A percentile compares a stretch with the other conserved stretches of the same genome.
Conservation (phyloP, 2,329 filamentous ascomycete genomes). For the Hirsutella minnesotensis region DNA sequence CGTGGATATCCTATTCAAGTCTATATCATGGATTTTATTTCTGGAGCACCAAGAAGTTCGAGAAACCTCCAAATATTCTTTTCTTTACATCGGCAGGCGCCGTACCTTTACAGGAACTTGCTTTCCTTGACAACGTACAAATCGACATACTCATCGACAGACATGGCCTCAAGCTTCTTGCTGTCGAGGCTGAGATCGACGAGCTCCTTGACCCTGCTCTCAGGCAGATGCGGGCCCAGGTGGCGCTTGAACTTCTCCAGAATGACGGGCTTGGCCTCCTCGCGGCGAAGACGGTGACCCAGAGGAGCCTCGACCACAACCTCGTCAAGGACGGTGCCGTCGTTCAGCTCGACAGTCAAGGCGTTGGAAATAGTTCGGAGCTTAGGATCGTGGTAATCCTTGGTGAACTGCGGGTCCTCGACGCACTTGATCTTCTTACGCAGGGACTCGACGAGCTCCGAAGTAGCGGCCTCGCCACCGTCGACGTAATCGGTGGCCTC, state of each 20-base stretch:
- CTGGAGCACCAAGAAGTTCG: too few species aligned
- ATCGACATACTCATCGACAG: constrained; percentile 90
- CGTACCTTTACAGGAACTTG: constrained; percentile 41
- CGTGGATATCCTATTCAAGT: too few species aligned
- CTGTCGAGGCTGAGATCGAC: constrained; percentile 67
- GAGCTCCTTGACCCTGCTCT: constrained; percentile 69
- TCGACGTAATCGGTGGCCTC: constrained; percentile 91
- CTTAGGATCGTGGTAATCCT: constrained; percentile 87
- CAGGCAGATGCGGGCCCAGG: constrained; percentile 68
- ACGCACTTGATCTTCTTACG: constrained; percentile 91
- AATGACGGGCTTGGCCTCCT: constrained; percentile 97
- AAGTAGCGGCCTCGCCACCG: constrained; percentile 82
- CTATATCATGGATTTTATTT: too few species aligned
- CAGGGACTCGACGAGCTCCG: constrained; percentile 78
- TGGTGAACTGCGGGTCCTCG: constrained; percentile 88
- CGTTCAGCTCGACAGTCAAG: constrained; percentile 85
- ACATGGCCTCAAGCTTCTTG: constrained; percentile 64
- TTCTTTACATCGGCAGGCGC: too few species aligned
- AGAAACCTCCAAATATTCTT: too few species aligned
- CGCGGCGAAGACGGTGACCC: constrained; percentile 78
- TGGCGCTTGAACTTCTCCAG: constrained; percentile 92
- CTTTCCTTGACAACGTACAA: constrained; percentile 56
- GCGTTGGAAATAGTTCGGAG: constrained; percentile 97
- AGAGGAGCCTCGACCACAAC: constrained; percentile 88
- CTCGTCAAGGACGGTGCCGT: constrained; percentile 84